These are phyloP conservation scores for Solanum habrochaites DNA, from an alignment of 257 asterid species.

Conservation along the genomic window DNA sequence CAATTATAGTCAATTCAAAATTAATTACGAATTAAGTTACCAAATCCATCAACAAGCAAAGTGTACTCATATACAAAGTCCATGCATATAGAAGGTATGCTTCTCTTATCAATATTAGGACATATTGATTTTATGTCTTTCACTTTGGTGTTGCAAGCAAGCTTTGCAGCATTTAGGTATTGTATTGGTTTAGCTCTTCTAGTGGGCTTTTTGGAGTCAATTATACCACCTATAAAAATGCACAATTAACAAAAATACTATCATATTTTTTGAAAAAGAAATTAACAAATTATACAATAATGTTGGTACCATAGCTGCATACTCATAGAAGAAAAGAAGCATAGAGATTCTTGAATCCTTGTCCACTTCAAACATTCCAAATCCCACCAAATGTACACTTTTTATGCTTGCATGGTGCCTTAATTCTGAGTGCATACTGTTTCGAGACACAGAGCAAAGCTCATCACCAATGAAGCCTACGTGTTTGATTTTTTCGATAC, in stretches of 20 bases:
- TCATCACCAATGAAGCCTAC: too few species aligned
- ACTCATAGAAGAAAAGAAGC: slow-evolving; percentile 30
- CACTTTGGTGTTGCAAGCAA: slow-evolving; percentile 22
- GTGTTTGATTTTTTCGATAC: too few species aligned
- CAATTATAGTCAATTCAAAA: too few species aligned
- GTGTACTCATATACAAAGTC: slow-evolving; percentile 41
- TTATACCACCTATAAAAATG: slow-evolving; percentile 17
- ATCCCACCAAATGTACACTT: slow-evolving; percentile 39
- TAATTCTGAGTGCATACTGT: not conserved
- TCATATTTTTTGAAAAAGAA: not conserved
- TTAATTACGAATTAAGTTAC: slow-evolving; percentile 5
- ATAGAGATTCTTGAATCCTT: slow-evolving; percentile 26
- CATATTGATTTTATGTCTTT: not conserved
- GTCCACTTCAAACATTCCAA: slow-evolving; percentile 64
- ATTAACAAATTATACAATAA: not conserved
- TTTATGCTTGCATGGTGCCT: slow-evolving; percentile 19
- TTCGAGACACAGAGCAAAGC: too few species aligned
- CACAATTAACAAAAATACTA: too few species aligned
- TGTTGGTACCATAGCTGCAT: slow-evolving; percentile 22
- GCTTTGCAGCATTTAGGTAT: slow-evolving; percentile 23
- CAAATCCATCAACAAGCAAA: slow-evolving; percentile 41
- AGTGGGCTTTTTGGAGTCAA: not conserved
- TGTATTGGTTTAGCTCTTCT: slow-evolving; percentile 10
- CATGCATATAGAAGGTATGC: slow-evolving; percentile 33
- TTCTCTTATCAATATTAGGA: not conserved